Conservation (phyloP, 306 rosid species). For the Cucumis cinereus region DNA sequence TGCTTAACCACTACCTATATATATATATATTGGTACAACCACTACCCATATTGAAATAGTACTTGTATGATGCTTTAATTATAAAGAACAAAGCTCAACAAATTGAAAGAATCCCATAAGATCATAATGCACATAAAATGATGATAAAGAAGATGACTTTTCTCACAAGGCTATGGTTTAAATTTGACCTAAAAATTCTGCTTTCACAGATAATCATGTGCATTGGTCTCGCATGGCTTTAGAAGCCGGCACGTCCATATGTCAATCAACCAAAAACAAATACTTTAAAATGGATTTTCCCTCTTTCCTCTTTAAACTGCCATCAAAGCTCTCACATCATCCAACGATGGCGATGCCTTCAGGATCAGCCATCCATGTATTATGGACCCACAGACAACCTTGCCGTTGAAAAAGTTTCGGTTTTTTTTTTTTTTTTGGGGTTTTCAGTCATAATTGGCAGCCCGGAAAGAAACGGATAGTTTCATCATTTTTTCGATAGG, state of each 20-base stretch:
- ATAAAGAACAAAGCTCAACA: neutral
- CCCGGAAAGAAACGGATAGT: neutral
- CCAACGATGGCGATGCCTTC: slow-evolving; percentile 1
- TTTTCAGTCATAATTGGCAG: slow-evolving; percentile 1
- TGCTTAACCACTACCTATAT: too few relatives aligned
- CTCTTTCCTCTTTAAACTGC: neutral
- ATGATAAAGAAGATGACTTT: neutral
- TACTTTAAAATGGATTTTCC: neutral
- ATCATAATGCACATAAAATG: neutral
- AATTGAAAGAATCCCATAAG: neutral
- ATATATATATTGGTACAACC: too few relatives aligned
- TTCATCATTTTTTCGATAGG: neutral
- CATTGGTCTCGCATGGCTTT: neutral
- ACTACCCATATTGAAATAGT: neutral
- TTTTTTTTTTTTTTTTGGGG: neutral
- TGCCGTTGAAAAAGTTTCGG: slow-evolving; percentile 8
- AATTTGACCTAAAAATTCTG: neutral
- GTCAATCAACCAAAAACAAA: neutral
- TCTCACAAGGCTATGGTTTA: neutral
- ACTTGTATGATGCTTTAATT: neutral
- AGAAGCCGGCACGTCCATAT: slow-evolving; percentile 1
- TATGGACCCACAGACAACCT: slow-evolving; percentile 16
- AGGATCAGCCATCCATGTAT: neutral
- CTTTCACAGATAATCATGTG: neutral
- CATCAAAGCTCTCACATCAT: neutral